A percentile compares a stretch with the other conserved stretches of the same genome.
These are phyloP conservation scores for Lactarius psammicola DNA, from an alignment of 768 basidiomycete species.

Conservation along the genomic window DNA sequence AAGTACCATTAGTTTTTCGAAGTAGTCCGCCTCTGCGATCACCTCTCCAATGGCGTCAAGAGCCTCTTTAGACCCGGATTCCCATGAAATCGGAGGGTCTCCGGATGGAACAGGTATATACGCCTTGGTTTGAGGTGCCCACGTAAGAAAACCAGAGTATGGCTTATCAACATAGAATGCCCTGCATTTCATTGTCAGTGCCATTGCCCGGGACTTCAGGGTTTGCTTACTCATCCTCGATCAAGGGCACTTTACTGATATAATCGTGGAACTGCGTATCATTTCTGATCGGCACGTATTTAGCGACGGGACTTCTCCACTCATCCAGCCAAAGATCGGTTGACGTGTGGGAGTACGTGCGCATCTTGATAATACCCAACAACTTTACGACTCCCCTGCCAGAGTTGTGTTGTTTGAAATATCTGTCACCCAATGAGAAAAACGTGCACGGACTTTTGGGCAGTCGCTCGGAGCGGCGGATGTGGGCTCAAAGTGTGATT, in stretches of 20 bases:
- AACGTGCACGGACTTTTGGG: constrained; percentile 52
- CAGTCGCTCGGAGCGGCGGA: constrained; percentile 58
- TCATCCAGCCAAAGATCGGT: constrained; percentile 73
- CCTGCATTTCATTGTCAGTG: constrained; percentile 29
- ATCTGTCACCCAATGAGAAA: constrained; percentile 3
- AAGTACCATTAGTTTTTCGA: constrained; percentile 55
- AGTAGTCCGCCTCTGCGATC: constrained; percentile 54
- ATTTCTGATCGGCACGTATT: constrained; percentile 46
- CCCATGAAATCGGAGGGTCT: constrained; percentile 50
- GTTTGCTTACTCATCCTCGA: constrained; percentile 26
- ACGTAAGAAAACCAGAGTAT: constrained; percentile 73
- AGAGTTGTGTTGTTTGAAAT: constrained; percentile 12
- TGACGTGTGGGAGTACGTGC: constrained; percentile 61
- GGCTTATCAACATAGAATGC: constrained; percentile 70
- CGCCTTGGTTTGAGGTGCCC: constrained; percentile 62
- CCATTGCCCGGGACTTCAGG: background rate
- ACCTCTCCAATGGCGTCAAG: constrained; percentile 52
- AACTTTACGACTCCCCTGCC: constrained; percentile 65
- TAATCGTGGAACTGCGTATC: constrained; percentile 49
- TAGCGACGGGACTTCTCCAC: constrained; percentile 63
- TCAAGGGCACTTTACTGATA: constrained; percentile 35
- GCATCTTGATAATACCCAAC: constrained; percentile 67
- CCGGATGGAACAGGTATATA: constrained; percentile 47
- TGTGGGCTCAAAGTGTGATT: constrained; percentile 69
- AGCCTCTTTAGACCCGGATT: constrained; percentile 47